Evolutionary conservation across 2,329 filamentous ascomycete genomes (phyloP), one percentile per base, ranked within the genome.

Genomic region (Arthrobotrys musiformis): DNA sequence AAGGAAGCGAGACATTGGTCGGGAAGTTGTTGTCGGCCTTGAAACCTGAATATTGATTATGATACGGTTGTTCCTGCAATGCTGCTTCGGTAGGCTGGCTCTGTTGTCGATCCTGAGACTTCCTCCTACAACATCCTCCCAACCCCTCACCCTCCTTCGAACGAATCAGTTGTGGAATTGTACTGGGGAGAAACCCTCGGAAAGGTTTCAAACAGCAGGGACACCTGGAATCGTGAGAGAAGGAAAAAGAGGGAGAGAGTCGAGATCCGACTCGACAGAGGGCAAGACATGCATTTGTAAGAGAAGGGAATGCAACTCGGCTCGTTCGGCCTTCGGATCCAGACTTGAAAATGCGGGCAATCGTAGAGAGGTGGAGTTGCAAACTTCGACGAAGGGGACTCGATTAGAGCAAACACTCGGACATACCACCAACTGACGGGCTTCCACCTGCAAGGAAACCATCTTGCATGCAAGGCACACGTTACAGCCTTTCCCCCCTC

Each of bases 381-480:
- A 58, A 58, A 37, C 54, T 40, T 24, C 19, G 19, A 40, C 54
- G 30, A 33, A 11, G 19, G 33, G 33, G 33, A 24, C n/a, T 7
- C 33, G 30, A 6, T 42, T 42, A 73, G 60, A 73, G 69, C 69
- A 73, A 73, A 73, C 69, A 73, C 40, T 52, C 37, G 35, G 17
- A 52, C 60, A 44, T 67, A 60, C 61, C 37, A 62, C 42, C 46
- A 67, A 63, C 26, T 60, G 69, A 61, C 46, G 56, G 52, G 42
- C 52, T 26, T 40, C 26, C 28, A 52, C 46, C 50, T 28, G 56
- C 22, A 61, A 42, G 13, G 22, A 52, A 24, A 60, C 48, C 56
- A 64, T 64, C 37, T 48, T 72, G 68, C 40, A 62, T 44, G 58
- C 50, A 72, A 64, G 68, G 69, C 28, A 73, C 68, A 42, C 22